Conservation (phyloP, 441 rosid genomes). For the Brassica balearica region DNA sequence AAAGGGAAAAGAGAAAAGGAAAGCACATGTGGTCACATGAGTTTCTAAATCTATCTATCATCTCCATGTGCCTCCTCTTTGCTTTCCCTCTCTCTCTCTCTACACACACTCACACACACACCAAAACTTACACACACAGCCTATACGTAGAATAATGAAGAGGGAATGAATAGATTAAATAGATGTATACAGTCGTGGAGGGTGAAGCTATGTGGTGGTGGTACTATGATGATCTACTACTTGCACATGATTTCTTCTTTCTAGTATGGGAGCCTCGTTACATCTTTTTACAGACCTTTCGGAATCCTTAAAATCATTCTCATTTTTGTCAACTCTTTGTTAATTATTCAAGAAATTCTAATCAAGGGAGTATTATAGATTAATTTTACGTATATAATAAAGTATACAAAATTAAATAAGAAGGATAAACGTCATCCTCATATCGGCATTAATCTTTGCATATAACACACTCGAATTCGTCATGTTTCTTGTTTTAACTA, state of each 20-base stretch:
- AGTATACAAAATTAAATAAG: not conserved
- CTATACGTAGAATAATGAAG: not conserved
- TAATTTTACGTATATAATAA: not conserved
- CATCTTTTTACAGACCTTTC: constrained; percentile 30
- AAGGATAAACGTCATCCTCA: constrained; percentile 15
- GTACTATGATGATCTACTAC: constrained; percentile 39
- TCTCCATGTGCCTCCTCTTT: constrained; percentile 49
- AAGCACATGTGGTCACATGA: constrained; percentile 77
- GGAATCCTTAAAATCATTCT: not conserved
- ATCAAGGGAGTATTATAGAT: not conserved
- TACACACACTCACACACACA: not conserved
- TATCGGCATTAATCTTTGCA: constrained; percentile 17
- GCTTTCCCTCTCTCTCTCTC: constrained; percentile 6
- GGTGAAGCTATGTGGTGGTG: constrained; percentile 29
- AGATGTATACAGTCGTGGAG: constrained; percentile 7
- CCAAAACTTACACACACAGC: not conserved
- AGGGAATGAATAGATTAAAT: constrained; percentile 6
- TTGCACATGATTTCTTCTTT: constrained; percentile 31
- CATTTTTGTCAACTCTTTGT: constrained; percentile 32
- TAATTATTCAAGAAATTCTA: not conserved
- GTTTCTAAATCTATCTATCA: constrained; percentile 57
- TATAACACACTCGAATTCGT: not conserved
- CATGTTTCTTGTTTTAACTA: not conserved
- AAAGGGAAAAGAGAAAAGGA: constrained; percentile 41
- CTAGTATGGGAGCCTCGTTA: constrained; percentile 56